Conservation (phyloP, 2,329 filamentous ascomycete species). For the Sphaerulina musiva region DNA sequence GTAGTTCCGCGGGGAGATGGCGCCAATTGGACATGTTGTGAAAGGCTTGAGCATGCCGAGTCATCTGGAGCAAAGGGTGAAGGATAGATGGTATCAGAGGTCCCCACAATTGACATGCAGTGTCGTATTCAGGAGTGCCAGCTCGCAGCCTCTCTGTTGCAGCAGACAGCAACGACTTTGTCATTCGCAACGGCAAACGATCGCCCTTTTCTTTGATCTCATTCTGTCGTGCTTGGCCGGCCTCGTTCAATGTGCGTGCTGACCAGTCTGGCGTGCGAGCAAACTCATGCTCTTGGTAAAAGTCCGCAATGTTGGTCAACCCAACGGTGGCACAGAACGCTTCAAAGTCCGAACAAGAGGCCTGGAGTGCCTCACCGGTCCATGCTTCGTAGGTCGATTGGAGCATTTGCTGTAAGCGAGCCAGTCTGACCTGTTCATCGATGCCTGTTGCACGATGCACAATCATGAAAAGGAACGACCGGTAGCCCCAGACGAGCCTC, state of each 20-base stretch:
- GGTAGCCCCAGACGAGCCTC: slow-evolving; percentile 77
- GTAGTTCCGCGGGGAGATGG: slow-evolving; percentile 67
- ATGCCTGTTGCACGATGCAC: slow-evolving; percentile 75
- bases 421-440: slow-evolving; percentile 62
- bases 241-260: slow-evolving; percentile 64
- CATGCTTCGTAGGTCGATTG: slow-evolving; percentile 76
- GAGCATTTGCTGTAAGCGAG: slow-evolving; percentile 69
- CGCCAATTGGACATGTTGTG: slow-evolving; percentile 83
- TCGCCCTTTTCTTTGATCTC: slow-evolving; percentile 70
- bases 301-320: slow-evolving; percentile 72
- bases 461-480: slow-evolving; percentile 88
- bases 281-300: slow-evolving; percentile 66
- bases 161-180: slow-evolving; percentile 85
- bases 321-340: slow-evolving; percentile 75
- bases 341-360: slow-evolving; percentile 64
- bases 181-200: slow-evolving; percentile 72
- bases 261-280: slow-evolving; percentile 79
- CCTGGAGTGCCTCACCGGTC: slow-evolving; percentile 63
- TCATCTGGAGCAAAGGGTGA: slow-evolving; percentile 76
- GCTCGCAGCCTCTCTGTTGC: slow-evolving; percentile 85
- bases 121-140: slow-evolving; percentile 63
- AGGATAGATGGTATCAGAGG: slow-evolving; percentile 74
- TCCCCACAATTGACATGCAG: slow-evolving; percentile 76
- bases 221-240: slow-evolving; percentile 71
- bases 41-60: slow-evolving; percentile 84